Base-by-base conservation (phyloP, 768 basidiomycete species). In the Mycena crocata region DNA sequence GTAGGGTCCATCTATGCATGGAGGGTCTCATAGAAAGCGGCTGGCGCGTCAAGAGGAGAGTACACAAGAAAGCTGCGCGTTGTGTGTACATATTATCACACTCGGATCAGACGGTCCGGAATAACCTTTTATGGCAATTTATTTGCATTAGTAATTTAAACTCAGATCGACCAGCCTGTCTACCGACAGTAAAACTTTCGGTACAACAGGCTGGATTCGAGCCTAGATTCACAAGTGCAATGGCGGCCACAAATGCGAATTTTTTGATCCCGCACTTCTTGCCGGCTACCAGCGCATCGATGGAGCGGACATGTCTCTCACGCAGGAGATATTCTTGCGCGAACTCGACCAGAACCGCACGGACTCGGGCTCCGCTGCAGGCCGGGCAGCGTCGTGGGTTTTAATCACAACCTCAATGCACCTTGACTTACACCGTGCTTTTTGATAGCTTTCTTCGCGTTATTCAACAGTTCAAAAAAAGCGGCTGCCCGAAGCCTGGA, bases 201-300 rank as follows among this genome's bases (percentile, higher is more conserved):
- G n/a, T n/a, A n/a, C n/a, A n/a, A n/a, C n/a, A n/a, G n/a, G n/a
- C n/a, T n/a, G n/a, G n/a, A n/a, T n/a, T n/a, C n/a, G n/a, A n/a
- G n/a, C n/a, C n/a, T n/a, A n/a, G n/a, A n/a, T n/a, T n/a, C n/a
- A n/a, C 52, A 28, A 23, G 37, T 34, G 2, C 44, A 57, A 46
- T 13, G 44, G 56, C 40, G 40, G 40, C 21, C 32, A 37, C 17
- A 54, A 37, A 37, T 54, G 52, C 34, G 52, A 54, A 23, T 39
- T 54, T 23, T 54, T 54, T 37, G 52, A 54, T 17, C 52, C 52
- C 34, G n/a, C 19, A 39, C 52, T 54, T 24, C 52, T 54, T 23
- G 10, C 5, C 3, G 34, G 21, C 21, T 54, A 54, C 35, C 34
- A 54, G 24, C 34, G 52, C 35, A 39, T 5, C 3, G 35, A 54